These are phyloP conservation scores for Pyrenopolyporus hunteri DNA, from an alignment of 495 filamentous ascomycete genomes.

Conservation along the genomic window DNA sequence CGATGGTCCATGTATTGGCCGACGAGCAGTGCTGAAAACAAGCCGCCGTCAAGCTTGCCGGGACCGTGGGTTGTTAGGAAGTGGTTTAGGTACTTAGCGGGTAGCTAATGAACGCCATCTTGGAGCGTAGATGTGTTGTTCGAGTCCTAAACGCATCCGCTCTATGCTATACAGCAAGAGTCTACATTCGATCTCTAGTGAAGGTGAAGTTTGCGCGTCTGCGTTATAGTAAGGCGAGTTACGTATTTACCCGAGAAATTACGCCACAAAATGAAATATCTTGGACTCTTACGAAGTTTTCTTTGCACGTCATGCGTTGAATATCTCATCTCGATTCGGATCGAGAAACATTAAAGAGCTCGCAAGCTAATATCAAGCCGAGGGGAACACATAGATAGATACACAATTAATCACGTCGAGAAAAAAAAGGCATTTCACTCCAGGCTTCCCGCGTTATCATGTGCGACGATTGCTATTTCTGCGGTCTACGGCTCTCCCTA, in stretches of 20 bases:
- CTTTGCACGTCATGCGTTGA: too few relatives aligned
- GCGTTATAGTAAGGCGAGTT: background rate
- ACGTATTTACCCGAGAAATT: too few relatives aligned
- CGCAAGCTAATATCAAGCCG: too few relatives aligned
- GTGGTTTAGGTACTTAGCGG: too few relatives aligned
- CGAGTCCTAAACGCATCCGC: background rate
- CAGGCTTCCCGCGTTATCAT: background rate
- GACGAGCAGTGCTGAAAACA: slow-evolving; percentile 2
- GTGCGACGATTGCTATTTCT: slow-evolving; percentile 37
- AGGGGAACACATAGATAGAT: too few relatives aligned
- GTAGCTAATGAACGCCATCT: slow-evolving; percentile 18
- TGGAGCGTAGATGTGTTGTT: background rate
- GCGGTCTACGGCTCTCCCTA: slow-evolving; percentile 19
- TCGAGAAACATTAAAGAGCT: too few relatives aligned
- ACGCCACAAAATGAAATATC: too few relatives aligned
- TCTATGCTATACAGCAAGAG: background rate
- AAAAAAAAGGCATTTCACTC: background rate
- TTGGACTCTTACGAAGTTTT: too few relatives aligned
- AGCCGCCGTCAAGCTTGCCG: background rate
- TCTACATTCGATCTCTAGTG: background rate
- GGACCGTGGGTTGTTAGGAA: slow-evolving; percentile 1
- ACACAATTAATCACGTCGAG: background rate
- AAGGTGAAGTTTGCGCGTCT: background rate
- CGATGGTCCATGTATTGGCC: background rate
- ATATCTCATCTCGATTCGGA: too few relatives aligned